Evolutionary conservation across 2,329 filamentous ascomycete species (phyloP).

Genomic region (Diaporthe sp.): DNA sequence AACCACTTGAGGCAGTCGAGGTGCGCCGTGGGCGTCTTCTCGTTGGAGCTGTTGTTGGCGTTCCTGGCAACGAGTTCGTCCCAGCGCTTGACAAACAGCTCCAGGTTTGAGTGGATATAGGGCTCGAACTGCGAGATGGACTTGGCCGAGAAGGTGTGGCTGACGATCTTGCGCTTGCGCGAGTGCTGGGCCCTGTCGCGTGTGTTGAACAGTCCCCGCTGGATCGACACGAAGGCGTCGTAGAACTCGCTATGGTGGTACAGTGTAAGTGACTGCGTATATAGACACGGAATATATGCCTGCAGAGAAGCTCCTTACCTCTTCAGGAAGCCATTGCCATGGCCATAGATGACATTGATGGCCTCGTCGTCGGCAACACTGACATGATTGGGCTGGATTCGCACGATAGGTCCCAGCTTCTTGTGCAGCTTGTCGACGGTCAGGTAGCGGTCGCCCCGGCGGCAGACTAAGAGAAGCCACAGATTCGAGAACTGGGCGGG

Average conservation of each 20-base stretch:
- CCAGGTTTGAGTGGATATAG: slow-evolving; percentile 85
- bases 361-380: slow-evolving; percentile 84
- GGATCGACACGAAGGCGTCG: slow-evolving; percentile 90
- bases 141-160: slow-evolving; percentile 88
- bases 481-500: slow-evolving; percentile 77
- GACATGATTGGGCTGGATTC: slow-evolving; percentile 86
- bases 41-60: slow-evolving; percentile 52
- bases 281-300: not conserved
- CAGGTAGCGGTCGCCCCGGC: slow-evolving; percentile 72
- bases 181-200: slow-evolving; percentile 84
- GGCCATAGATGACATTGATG: slow-evolving; percentile 81
- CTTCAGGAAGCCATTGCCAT: slow-evolving; percentile 81
- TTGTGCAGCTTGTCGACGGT: slow-evolving; percentile 79
- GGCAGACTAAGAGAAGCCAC: slow-evolving; percentile 78
- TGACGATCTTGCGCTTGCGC: slow-evolving; percentile 88
- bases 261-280: not conserved
- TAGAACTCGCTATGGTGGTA: slow-evolving; percentile 76
- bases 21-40: slow-evolving; percentile 62
- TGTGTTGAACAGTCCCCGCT: slow-evolving; percentile 89
- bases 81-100: slow-evolving; percentile 78
- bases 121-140: slow-evolving; percentile 87
- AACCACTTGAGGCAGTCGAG: slow-evolving; percentile 85
- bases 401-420: slow-evolving; percentile 81
- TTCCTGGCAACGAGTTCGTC: slow-evolving; percentile 65
- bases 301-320: slow-evolving; percentile 54